Percentiles rank a stretch among this genome's conserved stretches.
Conservation (phyloP, 2,329 filamentous ascomycete species). For the Fusarium nodosum region DNA sequence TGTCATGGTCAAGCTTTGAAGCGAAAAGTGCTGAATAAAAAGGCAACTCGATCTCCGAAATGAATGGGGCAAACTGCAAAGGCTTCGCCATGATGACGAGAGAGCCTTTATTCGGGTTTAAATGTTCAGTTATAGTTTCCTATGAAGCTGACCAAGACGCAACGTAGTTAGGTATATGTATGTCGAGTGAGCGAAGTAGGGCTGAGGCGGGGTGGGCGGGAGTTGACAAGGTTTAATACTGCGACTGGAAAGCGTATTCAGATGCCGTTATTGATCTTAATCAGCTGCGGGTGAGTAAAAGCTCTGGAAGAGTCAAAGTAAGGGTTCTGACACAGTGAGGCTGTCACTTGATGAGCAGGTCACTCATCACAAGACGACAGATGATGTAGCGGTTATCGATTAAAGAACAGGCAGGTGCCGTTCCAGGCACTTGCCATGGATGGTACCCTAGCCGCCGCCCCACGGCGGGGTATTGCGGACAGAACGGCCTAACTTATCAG, state of each 20-base stretch:
- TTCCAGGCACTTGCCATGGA: slow-evolving; percentile 24
- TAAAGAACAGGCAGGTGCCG: slow-evolving; percentile 36
- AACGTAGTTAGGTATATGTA: not conserved
- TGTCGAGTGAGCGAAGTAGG: slow-evolving; percentile 3
- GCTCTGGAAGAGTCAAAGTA: slow-evolving; percentile 5
- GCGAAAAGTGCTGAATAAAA: slow-evolving; percentile 95
- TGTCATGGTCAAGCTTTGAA: slow-evolving; percentile 96
- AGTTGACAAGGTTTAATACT: slow-evolving; percentile 30
- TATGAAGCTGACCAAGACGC: slow-evolving; percentile 16
- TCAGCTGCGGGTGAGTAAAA: slow-evolving; percentile 8
- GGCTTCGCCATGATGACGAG: slow-evolving; percentile 63
- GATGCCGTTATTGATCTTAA: slow-evolving; percentile 1
- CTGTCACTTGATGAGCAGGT: slow-evolving; percentile 47
- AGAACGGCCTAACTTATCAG: slow-evolving; percentile 13
- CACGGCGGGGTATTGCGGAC: slow-evolving; percentile 45
- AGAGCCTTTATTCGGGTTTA: not conserved
- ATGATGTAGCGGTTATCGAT: slow-evolving; percentile 46
- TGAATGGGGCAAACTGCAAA: slow-evolving; percentile 85
- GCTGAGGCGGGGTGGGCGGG: slow-evolving; percentile 36
- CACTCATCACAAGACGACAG: slow-evolving; percentile 43
- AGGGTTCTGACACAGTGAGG: slow-evolving; percentile 39
- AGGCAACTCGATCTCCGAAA: slow-evolving; percentile 92
- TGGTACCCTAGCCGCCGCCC: slow-evolving; percentile 20
- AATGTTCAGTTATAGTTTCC: not conserved
- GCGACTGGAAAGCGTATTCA: slow-evolving; percentile 4